Base-by-base conservation (phyloP, 371 early-diverging fungal species). In the Pancytospora philotis region DNA sequence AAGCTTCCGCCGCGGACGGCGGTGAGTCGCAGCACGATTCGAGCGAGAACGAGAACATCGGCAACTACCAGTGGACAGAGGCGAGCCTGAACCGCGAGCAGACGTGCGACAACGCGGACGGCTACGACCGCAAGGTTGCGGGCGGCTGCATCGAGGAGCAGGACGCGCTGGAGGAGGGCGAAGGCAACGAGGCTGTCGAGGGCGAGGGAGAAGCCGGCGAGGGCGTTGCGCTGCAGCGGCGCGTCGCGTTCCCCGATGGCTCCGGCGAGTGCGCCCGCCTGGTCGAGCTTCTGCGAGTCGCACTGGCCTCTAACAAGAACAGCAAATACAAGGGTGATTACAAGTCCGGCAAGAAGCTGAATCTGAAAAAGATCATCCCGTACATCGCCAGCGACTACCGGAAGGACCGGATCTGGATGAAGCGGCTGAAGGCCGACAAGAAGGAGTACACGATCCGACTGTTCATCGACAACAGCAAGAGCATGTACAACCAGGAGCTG, bases 381-480 rank as follows among this genome's bases (percentile, higher is more conserved):
- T 98, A 95, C 76, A 93, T 99, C 79, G 97, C 96, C 25, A 88
- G 88, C 73, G 89, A 93, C 76, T 96, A 89, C 84, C 90, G 90
- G 83, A 95, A 92, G 83, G 96, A 98, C 83, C 94, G 93, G 85
- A 99, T 99, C 69, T 99, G 98, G 98, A 83, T 95, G 76, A 87
- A 94, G 49, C 87, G 97, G 57, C 93, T 91, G 45, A 92, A 91
- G 78, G 92, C 90, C n/a, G 87, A 88, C 71, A 91, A 93, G 74
- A 87, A 94, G 61, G 88, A 90, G 62, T 99, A 97, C 83, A 91
- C 92, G 76, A 88, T 99, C 32, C 86, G 96, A 86, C 84, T 99
- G 22, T 88, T 96, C 16, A 87, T 99, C 49, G 99, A 99, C 79
- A 95, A 98, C 79, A 92, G 93, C 67, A 88, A 88, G 69, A 91